Evolutionary conservation across 441 rosid genomes (phyloP), one percentile per base, ranked within the genome.

Genomic region (Isatis lusitanica): DNA sequence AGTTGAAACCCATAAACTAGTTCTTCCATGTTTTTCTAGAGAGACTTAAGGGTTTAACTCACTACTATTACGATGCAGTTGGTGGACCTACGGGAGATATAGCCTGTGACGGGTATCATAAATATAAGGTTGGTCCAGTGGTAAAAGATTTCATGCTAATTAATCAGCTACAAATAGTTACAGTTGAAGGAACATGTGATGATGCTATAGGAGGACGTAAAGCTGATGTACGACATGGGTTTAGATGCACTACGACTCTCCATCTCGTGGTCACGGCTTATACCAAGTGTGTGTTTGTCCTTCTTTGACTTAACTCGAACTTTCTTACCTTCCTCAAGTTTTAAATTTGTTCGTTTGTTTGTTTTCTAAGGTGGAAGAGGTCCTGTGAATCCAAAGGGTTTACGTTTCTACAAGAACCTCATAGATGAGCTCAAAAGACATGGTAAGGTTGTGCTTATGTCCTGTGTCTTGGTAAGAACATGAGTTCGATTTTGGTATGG

Each of bases 361-460:
- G n/a, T n/a, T 46, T 3, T 31, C 2, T 21, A 21, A 90, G 96
- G 80, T 81, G 96, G 93, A 75, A 80, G 88, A 80, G 89, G 88
- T 62, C 80, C 74, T 11, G 78, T 86, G 26, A 90, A 90, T 81
- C 83, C 79, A 5, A 82, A 83, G 74, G 96, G 88, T 9, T 70
- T 87, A 33, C 77, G 26, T 28, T 88, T 85, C 61, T 90, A 88
- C 82, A 83, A 83, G 72, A 84, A 83, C 61, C 67, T 88, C 70
- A 74, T 88, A 68, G 48, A 85, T 31, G 92, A 88, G 59, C 87
- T 88, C 24, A 56, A 74, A 6, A 67, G 61, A 28, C 79, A 80
- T 12, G 92, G 92, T 85, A 31, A 52, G 63, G 39, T 31, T 68
- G 8, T 26, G 21, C 69, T 21, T 21, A 21, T 21, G 24, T 21